Conservation (phyloP, 2,329 filamentous ascomycete species). For the Albophoma yamanashiensis region DNA sequence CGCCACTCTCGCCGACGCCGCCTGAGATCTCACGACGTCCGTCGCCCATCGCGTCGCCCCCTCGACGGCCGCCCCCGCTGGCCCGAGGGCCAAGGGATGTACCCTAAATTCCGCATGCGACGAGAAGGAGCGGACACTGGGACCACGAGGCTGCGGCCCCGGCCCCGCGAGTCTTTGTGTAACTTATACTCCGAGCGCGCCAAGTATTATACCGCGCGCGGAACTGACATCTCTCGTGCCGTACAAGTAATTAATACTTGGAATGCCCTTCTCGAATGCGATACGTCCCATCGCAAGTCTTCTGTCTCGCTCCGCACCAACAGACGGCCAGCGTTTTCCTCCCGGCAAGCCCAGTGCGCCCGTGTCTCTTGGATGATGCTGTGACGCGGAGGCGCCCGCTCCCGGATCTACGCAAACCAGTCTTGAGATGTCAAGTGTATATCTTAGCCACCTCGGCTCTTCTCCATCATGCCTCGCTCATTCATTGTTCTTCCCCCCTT, state of each 20-base stretch:
- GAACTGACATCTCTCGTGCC: neutral
- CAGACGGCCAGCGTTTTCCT: neutral
- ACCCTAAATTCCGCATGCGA: no score
- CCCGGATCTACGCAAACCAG: neutral
- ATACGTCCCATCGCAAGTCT: neutral
- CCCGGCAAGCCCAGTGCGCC: neutral
- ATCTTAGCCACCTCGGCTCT: neutral
- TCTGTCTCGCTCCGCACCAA: neutral
- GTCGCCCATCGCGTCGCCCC: neutral
- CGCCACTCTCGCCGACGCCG: neutral
- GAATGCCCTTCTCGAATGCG: neutral
- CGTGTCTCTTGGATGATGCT: neutral
- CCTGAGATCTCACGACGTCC: conserved; percentile 2
- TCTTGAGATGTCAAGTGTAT: neutral
- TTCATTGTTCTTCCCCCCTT: neutral
- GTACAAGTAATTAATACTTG: neutral
- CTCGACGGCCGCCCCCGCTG: neutral
- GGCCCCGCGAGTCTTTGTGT: neutral
- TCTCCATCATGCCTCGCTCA: neutral
- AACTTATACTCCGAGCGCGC: neutral
- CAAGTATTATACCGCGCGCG: neutral
- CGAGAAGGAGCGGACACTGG: neutral
- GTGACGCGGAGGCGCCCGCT: neutral
- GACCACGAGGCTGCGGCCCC: neutral
- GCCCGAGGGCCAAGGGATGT: neutral